Evolutionary conservation across 2,329 filamentous ascomycete species (phyloP).

Genomic region (Hypoxylon sp.): DNA sequence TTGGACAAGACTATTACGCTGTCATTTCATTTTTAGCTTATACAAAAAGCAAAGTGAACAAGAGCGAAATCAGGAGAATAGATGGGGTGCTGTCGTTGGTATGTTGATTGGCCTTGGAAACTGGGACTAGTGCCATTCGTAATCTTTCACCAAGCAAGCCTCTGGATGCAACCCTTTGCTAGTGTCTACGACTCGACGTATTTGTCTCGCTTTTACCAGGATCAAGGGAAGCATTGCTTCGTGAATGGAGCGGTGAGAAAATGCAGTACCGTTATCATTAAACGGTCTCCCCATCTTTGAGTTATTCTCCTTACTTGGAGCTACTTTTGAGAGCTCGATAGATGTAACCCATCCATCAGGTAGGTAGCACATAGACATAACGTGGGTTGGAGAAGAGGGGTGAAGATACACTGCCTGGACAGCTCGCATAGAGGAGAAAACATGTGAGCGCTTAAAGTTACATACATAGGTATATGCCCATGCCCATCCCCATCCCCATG

Average conservation of each 20-base stretch:
- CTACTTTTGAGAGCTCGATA: not conserved
- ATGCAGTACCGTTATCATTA: constrained; percentile 1
- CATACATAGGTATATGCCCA: not conserved
- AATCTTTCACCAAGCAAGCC: constrained; percentile 16
- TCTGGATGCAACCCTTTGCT: constrained; percentile 19
- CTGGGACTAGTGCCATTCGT: not conserved
- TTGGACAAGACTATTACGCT: constrained; percentile 3
- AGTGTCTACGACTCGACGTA: constrained; percentile 30
- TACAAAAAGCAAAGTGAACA: constrained; percentile 26
- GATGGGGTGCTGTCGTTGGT: not conserved
- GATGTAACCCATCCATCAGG: not conserved
- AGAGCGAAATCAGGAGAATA: not conserved
- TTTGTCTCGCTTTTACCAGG: constrained; percentile 20
- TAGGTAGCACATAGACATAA: not conserved
- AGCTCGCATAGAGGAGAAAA: constrained; percentile 6
- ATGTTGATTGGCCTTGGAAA: constrained; percentile 7
- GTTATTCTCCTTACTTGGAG: not conserved
- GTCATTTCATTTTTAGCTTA: constrained; percentile 14
- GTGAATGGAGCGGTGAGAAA: constrained; percentile 28
- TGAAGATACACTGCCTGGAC: not conserved
- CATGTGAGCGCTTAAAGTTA: constrained; percentile 17
- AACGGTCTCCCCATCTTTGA: not conserved
- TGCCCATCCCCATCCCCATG: too few species aligned
- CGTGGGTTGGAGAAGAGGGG: not conserved
- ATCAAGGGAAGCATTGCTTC: not conserved